Percentiles rank a stretch among this genome's conserved stretches.
phyloP scores from a whole-genome alignment of 1,284 basidiomycete genomes.

The Cryptococcus sp. region DNA sequence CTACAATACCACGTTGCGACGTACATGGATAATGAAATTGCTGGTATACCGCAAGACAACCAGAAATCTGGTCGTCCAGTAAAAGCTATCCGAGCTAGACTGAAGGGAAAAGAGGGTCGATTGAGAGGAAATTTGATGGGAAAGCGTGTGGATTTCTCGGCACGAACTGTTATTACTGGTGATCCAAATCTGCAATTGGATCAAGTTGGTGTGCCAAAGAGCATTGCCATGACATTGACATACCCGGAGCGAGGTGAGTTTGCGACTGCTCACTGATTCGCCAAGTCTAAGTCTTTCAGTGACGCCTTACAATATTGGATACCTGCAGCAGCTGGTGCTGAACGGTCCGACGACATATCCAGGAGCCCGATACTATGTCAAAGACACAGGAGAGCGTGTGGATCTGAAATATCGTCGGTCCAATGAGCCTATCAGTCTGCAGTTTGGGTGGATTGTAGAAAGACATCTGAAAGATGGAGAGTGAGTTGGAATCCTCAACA shows the following conservation, averaged over 20 bases:
- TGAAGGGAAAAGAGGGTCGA: constrained; percentile 99
- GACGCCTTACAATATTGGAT: constrained; percentile 94
- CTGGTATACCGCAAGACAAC: constrained; percentile 93
- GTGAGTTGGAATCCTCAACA: constrained; percentile 55
- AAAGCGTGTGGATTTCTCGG: constrained; percentile 99
- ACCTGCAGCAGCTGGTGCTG: constrained; percentile 91
- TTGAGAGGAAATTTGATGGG: constrained; percentile 98
- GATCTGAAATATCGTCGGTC: constrained; percentile 96
- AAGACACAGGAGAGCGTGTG: constrained; percentile 96
- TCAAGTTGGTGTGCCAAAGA: constrained; percentile 95
- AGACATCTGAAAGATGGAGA: constrained; percentile 96
- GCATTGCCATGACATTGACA: constrained; percentile 96
- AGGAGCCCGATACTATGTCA: constrained; percentile 93
- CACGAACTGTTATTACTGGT: constrained; percentile 98
- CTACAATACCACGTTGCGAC: constrained; percentile 98
- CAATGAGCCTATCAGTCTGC: constrained; percentile 86
- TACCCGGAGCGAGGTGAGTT: constrained; percentile 85
- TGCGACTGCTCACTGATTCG: background rate
- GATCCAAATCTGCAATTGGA: constrained; percentile 96
- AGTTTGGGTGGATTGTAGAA: constrained; percentile 99
- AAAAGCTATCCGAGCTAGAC: constrained; percentile 94
- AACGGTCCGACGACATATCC: constrained; percentile 95
- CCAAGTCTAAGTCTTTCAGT: constrained; percentile 53
- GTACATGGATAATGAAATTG: constrained; percentile 99
- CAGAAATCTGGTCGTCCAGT: constrained; percentile 98